Evolutionary conservation across 176 grass and related monocot species (phyloP).

Genomic region (Puccinellia tenuiflora): DNA sequence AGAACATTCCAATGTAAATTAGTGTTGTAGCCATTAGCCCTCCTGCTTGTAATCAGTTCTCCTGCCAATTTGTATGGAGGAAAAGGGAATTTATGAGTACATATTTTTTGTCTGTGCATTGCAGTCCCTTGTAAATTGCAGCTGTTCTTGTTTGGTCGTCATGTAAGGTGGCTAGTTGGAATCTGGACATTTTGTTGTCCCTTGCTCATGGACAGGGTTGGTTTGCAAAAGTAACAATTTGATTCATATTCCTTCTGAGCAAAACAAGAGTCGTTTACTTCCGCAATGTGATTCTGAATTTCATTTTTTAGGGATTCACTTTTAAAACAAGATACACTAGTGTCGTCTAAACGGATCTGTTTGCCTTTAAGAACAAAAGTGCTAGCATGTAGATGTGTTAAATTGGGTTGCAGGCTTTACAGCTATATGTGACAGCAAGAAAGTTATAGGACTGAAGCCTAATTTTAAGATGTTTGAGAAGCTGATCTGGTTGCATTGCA

Average conservation of each 20-base stretch:
- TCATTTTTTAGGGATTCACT: neutral
- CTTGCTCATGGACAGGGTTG: neutral
- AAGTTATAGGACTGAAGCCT: neutral
- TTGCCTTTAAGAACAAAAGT: neutral
- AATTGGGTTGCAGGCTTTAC: neutral
- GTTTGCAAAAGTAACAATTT: neutral
- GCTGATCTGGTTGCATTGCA: neutral
- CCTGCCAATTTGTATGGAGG: constrained; percentile 11
- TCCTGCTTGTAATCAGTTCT: constrained; percentile 31
- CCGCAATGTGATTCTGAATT: neutral
- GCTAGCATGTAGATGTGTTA: neutral
- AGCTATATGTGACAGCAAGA: neutral
- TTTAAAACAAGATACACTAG: neutral
- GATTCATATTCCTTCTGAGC: neutral
- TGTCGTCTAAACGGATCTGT: neutral
- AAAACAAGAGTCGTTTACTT: neutral
- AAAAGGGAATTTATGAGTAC: constrained; percentile 1
- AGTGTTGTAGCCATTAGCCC: neutral
- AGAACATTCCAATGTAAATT: constrained; percentile 15
- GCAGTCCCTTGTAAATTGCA: constrained; percentile 6
- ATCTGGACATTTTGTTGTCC: neutral
- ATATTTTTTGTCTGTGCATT: constrained; percentile 6
- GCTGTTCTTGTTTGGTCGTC: neutral
- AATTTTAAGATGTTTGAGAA: neutral
- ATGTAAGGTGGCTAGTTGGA: neutral